phyloP scores from a whole-genome alignment of 257 asterid species.

The Solanum rostratum region DNA sequence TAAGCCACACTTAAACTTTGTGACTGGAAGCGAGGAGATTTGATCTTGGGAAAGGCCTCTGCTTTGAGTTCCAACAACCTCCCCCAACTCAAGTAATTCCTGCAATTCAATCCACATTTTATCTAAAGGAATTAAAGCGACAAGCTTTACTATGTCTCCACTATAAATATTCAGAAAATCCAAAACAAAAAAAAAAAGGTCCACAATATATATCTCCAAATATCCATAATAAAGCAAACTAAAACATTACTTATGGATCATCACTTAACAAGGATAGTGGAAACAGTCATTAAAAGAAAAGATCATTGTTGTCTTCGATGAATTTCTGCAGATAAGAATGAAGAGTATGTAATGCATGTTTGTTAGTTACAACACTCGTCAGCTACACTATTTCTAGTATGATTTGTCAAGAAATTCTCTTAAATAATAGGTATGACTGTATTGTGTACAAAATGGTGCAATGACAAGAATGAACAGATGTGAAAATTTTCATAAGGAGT shows the following conservation, averaged over 20 bases:
- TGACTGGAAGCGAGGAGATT: slow-evolving; percentile 62
- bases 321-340: not conserved
- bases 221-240: not conserved
- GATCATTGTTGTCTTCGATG: not conserved
- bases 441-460: not conserved
- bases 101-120: slow-evolving; percentile 8
- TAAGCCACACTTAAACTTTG: slow-evolving; percentile 75
- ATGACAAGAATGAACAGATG: not conserved
- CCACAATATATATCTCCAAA: not conserved
- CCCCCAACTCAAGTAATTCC: slow-evolving; percentile 94
- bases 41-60: slow-evolving; percentile 81
- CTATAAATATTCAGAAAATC: not conserved
- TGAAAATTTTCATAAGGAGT: not conserved
- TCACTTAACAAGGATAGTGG: not conserved
- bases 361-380: not conserved
- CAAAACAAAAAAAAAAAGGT: not conserved
- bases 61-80: slow-evolving; percentile 77
- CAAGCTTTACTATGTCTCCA: not conserved
- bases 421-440: not conserved
- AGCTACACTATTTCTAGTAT: not conserved
- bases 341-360: not conserved
- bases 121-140: not conserved
- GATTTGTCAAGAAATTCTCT: not conserved
- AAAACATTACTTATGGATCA: not conserved
- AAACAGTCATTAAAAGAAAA: not conserved